Base-by-base conservation (phyloP, 495 filamentous ascomycete species). In the Penicillium atrosanguineum region DNA sequence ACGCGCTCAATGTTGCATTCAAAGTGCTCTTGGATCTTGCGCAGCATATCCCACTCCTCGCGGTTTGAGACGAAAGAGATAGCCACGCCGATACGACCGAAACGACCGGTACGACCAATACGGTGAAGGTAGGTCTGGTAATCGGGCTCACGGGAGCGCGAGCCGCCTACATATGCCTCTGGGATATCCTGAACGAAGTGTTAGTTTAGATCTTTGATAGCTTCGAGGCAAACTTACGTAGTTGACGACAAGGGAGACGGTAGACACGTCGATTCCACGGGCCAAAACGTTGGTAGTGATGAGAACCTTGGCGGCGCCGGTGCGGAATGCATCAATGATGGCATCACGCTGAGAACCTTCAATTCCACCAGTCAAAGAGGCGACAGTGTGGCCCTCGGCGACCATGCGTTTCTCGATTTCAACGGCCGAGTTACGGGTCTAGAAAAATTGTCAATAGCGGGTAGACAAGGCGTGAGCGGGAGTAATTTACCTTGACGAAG, bases 221-320 rank as follows among this genome's bases (percentile, higher is more conserved):
- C n/a, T 7, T 4, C 29, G 16, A 23, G 21, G 19, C 19, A 21
- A 23, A 31, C 51, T 23, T 68, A 80, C 75, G 70, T 97, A 99
- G 75, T 99, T 99, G 72, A 99, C 87, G 31, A 99, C 95, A 80
- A 99, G 89, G 16, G 90, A 95, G 3, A 97, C 95, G 18, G 91
- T 91, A 28, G 91, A 90, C 11, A 99, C 91, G 72, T 99, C 95
- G 55, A 99, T 97, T 61, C 95, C 95, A 63, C 95, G 90, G 6
- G 95, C 88, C 45, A 99, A 83, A 36, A 99, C 93, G 65, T 99
- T 97, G 60, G 95, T 99, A 0, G 95, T 93, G 64, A 97, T 97
- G 52, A 99, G 85, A n/a, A 99, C 94, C 77, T 97, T 99, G 47
- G 90, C 88, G 23, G 83, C 76, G 45, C 92, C 91, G 19, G 67